Base-by-base conservation (phyloP, 169 alveolate genomes). In the Cryptosporidium baileyi region DNA sequence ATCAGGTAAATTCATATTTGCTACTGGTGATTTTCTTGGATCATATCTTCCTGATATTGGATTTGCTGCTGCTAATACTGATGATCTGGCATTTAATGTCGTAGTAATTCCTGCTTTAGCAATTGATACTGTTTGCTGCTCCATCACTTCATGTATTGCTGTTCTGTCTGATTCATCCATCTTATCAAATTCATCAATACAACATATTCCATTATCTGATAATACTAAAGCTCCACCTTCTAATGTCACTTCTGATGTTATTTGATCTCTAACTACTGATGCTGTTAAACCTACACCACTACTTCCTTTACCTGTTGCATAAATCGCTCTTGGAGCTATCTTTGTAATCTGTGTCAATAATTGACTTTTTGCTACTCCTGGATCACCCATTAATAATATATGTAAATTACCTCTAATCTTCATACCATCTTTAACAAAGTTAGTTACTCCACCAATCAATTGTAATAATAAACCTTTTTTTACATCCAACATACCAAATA, bases 251-350 rank as follows among this genome's bases (percentile, higher is more conserved):
- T 92, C 95, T 24, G 89, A 91, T 1, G 98, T 96, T 32, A 90
- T 82, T 17, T 97, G 97, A 91, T 98, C 99, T 74, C 96, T 97
- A 57, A 96, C 91, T 22, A 98, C 98, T 8, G 99, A 97, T 3
- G 99, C 99, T n/a, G 99, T 98, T 45, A 98, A 93, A 91, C 99
- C 99, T 13, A 97, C 99, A 7, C 99, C 97, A 41, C 97, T 93
- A 74, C 98, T 93, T 22, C 99, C 99, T 88, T 97, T 96, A 11
- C 99, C 97, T 0, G 99, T 94, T 36, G 99, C 96, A 89, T 97
- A 96, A n/a, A 96, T 93, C 9, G 97, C 94, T 54, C 98, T 91
- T 7, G 97, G 96, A 17, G 98, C 96, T 19, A 96, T 93, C 57
- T 82, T 63, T 82, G 95, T 90, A 28, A 93, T 95, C 81, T 93